phyloP scores from a whole-genome alignment of 371 early-diverging fungal genomes.

The Mortierella sp. region DNA sequence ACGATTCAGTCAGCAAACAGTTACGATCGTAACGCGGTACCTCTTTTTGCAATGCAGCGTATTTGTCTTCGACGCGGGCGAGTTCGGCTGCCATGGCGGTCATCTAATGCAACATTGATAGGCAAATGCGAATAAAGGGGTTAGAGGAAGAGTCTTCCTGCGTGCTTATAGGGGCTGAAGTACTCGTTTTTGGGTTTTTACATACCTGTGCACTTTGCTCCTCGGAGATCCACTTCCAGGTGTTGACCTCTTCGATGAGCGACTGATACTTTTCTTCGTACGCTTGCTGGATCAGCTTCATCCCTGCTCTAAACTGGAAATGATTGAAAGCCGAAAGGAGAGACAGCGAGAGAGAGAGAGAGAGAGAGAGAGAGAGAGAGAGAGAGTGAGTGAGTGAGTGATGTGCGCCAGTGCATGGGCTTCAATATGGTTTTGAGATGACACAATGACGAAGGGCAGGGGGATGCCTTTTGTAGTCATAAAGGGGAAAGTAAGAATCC shows the following conservation, averaged over 20 bases:
- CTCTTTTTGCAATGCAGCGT: slow-evolving; percentile 49
- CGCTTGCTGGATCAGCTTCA: slow-evolving; percentile 52
- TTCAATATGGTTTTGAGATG: not conserved
- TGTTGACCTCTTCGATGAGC: slow-evolving; percentile 46
- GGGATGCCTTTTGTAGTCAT: not conserved
- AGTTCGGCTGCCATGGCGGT: slow-evolving; percentile 45
- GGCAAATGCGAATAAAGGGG: not conserved
- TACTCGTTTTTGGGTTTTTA: not conserved
- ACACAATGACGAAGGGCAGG: not conserved
- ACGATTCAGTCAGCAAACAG: not conserved
- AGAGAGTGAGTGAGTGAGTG: slow-evolving; percentile 7
- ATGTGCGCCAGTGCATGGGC: not conserved
- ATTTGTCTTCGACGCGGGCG: slow-evolving; percentile 37
- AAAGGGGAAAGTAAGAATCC: not conserved
- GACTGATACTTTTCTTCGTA: slow-evolving; percentile 51
- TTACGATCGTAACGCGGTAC: slow-evolving; percentile 5
- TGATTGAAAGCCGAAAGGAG: not conserved
- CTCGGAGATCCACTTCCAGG: slow-evolving; percentile 55
- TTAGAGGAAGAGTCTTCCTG: not conserved
- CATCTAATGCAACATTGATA: slow-evolving; percentile 22
- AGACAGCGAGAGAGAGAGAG: not conserved
- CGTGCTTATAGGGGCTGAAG: not conserved
- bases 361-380: slow-evolving; percentile 10
- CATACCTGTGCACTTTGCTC: slow-evolving; percentile 50
- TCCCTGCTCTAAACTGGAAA: slow-evolving; percentile 43